Percentiles rank a stretch among this genome's conserved stretches.
Evolutionary conservation across 768 basidiomycete genomes (phyloP).

Genomic region (Hortiboletus campestris): DNA sequence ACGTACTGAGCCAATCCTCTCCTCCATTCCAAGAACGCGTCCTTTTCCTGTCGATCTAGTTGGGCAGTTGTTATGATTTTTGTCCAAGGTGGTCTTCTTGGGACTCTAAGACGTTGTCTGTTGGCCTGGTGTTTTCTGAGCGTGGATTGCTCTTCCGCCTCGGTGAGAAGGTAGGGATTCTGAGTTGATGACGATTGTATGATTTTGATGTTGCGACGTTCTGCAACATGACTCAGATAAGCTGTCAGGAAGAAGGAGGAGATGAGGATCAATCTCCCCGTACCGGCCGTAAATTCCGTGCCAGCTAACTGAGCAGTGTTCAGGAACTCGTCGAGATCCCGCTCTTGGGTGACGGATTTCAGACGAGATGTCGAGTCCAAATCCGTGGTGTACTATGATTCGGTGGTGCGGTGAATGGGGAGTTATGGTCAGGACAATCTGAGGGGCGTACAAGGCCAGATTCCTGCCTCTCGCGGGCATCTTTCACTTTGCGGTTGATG

Average conservation of each 20-base stretch:
- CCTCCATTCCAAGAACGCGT: constrained; percentile 91
- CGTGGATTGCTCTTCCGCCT: constrained; percentile 76
- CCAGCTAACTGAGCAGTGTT: constrained; percentile 94
- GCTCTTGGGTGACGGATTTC: constrained; percentile 92
- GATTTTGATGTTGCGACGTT: constrained; percentile 78
- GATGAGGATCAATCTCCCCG: constrained; percentile 16
- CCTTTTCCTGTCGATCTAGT: constrained; percentile 86
- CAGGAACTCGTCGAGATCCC: constrained; percentile 93
- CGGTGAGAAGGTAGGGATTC: constrained; percentile 84
- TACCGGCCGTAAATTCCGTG: constrained; percentile 94
- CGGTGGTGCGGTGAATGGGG: constrained; percentile 25
- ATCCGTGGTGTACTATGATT: constrained; percentile 66
- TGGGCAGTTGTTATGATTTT: constrained; percentile 73
- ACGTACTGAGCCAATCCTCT: constrained; percentile 87
- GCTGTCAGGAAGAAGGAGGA: not conserved
- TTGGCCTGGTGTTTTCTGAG: constrained; percentile 74
- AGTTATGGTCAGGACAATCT: not conserved
- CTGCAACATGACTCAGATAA: constrained; percentile 34
- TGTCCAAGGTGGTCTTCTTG: constrained; percentile 87
- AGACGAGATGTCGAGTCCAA: constrained; percentile 64
- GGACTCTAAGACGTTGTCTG: constrained; percentile 75
- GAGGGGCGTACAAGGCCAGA: constrained; percentile 58
- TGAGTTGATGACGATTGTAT: constrained; percentile 56
- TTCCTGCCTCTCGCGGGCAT: constrained; percentile 34
- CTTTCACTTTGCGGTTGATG: constrained; percentile 77